Conservation (phyloP, 2,329 filamentous ascomycete genomes). For the Talaromyces sp. region DNA sequence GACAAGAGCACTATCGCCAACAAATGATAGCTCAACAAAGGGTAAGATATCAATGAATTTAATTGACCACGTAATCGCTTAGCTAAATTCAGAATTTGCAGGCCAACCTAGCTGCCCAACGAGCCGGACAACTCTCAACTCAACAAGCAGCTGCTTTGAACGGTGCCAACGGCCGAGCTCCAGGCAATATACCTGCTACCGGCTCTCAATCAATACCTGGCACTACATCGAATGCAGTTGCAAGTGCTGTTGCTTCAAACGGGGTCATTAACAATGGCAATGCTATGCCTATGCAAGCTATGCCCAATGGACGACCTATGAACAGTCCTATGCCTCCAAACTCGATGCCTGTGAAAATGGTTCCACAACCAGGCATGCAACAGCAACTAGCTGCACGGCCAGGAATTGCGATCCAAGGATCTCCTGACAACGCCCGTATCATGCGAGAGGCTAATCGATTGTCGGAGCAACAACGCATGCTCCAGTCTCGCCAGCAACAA, state of each 20-base stretch:
- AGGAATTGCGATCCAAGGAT: constrained; percentile 50
- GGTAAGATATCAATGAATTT: constrained; percentile 27
- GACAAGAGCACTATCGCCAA: constrained; percentile 55
- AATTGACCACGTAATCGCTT: not conserved
- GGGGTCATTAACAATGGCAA: constrained; percentile 32
- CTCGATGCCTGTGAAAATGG: constrained; percentile 54
- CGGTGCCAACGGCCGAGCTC: constrained; percentile 28
- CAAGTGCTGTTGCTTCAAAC: constrained; percentile 39
- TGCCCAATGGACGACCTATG: constrained; percentile 37
- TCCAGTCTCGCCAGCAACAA: constrained; percentile 47
- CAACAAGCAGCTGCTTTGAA: constrained; percentile 32
- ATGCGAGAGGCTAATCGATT: constrained; percentile 43
- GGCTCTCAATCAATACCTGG: constrained; percentile 30
- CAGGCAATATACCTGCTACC: constrained; percentile 34
- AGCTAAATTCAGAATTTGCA: constrained; percentile 11
- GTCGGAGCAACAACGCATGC: constrained; percentile 53
- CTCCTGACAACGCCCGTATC: constrained; percentile 43
- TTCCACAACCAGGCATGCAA: constrained; percentile 55
- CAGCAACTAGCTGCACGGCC: constrained; percentile 31
- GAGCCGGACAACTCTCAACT: constrained; percentile 35
- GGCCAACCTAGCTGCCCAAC: constrained; percentile 39
- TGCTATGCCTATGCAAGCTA: constrained; percentile 36
- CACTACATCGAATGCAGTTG: constrained; percentile 37
- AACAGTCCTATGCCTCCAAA: constrained; percentile 47
- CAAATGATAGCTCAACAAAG: constrained; percentile 55